phyloP scores from a whole-genome alignment of 495 filamentous ascomycete genomes.

The Clavariopsis aquatica region DNA sequence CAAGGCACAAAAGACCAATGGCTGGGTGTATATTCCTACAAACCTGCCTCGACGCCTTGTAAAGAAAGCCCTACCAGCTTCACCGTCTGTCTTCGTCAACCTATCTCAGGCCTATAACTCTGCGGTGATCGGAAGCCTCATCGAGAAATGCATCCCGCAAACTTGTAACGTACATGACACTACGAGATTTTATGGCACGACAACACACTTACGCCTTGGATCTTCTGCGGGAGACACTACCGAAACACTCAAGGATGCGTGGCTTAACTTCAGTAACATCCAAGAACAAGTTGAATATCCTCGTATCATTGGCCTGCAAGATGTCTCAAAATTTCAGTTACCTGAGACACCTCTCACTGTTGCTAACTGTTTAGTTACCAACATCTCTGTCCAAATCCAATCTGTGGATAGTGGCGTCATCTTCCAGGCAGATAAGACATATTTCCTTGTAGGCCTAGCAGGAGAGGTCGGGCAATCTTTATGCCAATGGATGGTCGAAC shows the following conservation, averaged over 20 bases:
- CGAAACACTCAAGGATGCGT: not conserved
- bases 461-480: slow-evolving; percentile 60
- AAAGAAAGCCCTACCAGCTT: too few species aligned
- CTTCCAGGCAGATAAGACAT: slow-evolving; percentile 32
- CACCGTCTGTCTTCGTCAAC: too few species aligned
- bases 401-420: not conserved
- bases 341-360: not conserved
- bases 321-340: not conserved
- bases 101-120: too few species aligned
- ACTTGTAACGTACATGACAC: too few species aligned
- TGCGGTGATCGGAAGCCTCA: too few species aligned
- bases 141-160: too few species aligned
- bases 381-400: not conserved
- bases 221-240: not conserved
- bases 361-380: too few species aligned
- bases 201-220: too few species aligned
- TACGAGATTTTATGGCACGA: too few species aligned
- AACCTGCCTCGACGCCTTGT: too few species aligned
- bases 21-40: too few species aligned
- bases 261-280: not conserved
- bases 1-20: too few species aligned
- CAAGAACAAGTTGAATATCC: not conserved
- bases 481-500: slow-evolving; percentile 56
- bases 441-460: slow-evolving; percentile 59
- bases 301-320: not conserved